phyloP scores from a whole-genome alignment of 1,284 basidiomycete species.

The Cryptococcus sp. region DNA sequence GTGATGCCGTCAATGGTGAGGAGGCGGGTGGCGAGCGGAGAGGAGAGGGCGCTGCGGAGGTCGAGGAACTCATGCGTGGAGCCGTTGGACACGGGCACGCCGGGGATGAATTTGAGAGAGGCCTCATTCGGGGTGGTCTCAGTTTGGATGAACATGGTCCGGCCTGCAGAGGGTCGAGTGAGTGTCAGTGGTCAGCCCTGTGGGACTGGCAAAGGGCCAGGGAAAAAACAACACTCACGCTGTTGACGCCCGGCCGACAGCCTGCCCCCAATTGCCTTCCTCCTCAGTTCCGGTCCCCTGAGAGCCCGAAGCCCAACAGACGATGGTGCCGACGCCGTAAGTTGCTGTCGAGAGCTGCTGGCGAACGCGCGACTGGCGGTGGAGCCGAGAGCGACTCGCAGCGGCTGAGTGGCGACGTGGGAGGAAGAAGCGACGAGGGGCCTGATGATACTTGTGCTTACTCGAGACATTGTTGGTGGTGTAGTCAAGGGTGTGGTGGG shows the following conservation, averaged over 20 bases:
- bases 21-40: slow-evolving; percentile 86
- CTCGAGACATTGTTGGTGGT: slow-evolving; percentile 5
- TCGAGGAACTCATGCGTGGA: slow-evolving; percentile 90
- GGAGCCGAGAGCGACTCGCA: background rate
- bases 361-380: slow-evolving; percentile 15
- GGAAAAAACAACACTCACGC: slow-evolving; percentile 14
- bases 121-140: slow-evolving; percentile 97
- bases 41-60: slow-evolving; percentile 72
- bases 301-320: slow-evolving; percentile 1
- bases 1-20: slow-evolving; percentile 90
- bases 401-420: slow-evolving; percentile 7
- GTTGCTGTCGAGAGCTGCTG: slow-evolving; percentile 9
- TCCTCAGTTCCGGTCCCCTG: slow-evolving; percentile 3
- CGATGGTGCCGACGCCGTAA: slow-evolving; percentile 2
- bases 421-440: slow-evolving; percentile 36
- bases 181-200: background rate
- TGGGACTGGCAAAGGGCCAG: background rate
- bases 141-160: slow-evolving; percentile 95
- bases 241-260: slow-evolving; percentile 15
- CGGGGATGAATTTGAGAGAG: slow-evolving; percentile 97
- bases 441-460: slow-evolving; percentile 16
- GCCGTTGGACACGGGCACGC: slow-evolving; percentile 72
- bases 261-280: background rate
- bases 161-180: slow-evolving; percentile 54
- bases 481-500: background rate